Evolutionary conservation across 345 rosid species (phyloP).

Genomic region (Camelina sativa): DNA sequence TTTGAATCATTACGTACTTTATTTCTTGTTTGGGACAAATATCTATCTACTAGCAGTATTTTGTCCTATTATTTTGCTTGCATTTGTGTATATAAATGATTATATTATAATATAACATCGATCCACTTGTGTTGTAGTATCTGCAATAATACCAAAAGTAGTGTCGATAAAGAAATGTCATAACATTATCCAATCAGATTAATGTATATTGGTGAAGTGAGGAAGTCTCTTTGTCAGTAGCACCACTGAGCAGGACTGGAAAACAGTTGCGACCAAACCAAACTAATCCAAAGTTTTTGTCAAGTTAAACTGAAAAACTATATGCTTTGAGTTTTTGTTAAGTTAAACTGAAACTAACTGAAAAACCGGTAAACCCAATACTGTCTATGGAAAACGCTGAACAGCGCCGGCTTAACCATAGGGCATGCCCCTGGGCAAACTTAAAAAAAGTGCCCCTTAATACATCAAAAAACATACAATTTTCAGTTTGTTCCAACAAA

Average conservation of each 20-base stretch:
- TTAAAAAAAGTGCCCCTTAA: no score
- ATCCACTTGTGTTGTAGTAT: neutral
- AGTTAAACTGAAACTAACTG: no score
- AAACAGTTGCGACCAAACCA: no score
- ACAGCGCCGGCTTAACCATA: no score
- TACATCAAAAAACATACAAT: no score
- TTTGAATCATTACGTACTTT: conserved; percentile 2
- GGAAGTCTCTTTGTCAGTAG: neutral
- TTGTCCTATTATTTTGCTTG: neutral
- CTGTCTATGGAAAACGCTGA: neutral
- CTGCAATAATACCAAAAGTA: neutral
- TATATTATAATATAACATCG: neutral
- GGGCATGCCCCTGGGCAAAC: no score
- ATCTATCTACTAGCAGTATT: neutral
- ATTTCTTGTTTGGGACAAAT: conserved; percentile 19
- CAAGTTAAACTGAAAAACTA: neutral
- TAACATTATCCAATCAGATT: neutral
- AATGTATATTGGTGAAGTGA: neutral
- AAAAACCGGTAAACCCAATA: no score
- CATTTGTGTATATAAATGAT: neutral
- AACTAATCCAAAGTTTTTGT: neutral
- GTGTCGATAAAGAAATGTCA: neutral
- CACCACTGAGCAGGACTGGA: neutral
- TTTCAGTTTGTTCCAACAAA: no score
- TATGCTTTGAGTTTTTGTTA: neutral